Percentiles rank a stretch among this genome's conserved stretches.
These are phyloP conservation scores for Ophiosphaerella narmari DNA, from an alignment of 2,329 filamentous ascomycete genomes.

Conservation along the genomic window DNA sequence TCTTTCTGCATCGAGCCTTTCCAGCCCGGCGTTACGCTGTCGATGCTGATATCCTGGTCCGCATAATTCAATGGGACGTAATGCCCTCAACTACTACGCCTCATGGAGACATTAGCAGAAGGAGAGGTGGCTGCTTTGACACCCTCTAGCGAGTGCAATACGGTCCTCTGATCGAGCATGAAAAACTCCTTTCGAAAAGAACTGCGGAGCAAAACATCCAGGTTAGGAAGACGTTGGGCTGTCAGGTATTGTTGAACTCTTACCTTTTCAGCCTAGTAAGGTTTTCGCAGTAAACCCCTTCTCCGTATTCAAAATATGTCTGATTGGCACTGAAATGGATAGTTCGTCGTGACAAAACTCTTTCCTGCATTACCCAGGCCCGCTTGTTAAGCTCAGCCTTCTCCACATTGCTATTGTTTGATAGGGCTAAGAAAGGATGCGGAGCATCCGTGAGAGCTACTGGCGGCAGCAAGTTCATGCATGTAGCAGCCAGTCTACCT, in stretches of 20 bases:
- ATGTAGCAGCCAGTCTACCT: too few species aligned
- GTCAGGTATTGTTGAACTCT: conserved; percentile 5
- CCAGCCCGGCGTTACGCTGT: too few species aligned
- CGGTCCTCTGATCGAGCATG: conserved; percentile 15
- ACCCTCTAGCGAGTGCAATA: too few species aligned
- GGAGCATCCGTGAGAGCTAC: too few species aligned
- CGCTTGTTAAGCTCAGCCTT: conserved; percentile 19
- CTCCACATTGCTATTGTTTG: too few species aligned
- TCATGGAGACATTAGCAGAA: too few species aligned
- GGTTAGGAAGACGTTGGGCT: background rate
- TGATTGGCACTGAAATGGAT: conserved; percentile 24
- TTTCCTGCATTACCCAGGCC: conserved; percentile 16
- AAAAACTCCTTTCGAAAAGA: conserved; percentile 7
- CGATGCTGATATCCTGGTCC: too few species aligned
- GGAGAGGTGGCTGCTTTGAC: background rate
- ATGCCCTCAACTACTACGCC: too few species aligned
- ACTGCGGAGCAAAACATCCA: conserved; percentile 1
- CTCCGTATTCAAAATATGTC: conserved; percentile 23
- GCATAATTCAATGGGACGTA: too few species aligned
- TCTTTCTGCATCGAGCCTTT: too few species aligned
- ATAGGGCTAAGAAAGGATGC: too few species aligned
- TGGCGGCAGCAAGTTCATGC: too few species aligned
- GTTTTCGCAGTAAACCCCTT: conserved; percentile 21
- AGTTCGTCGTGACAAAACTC: conserved; percentile 14
- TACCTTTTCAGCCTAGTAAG: conserved; percentile 20